Evolutionary conservation across 768 basidiomycete genomes (phyloP).

Genomic region (Lactifluus volemus): DNA sequence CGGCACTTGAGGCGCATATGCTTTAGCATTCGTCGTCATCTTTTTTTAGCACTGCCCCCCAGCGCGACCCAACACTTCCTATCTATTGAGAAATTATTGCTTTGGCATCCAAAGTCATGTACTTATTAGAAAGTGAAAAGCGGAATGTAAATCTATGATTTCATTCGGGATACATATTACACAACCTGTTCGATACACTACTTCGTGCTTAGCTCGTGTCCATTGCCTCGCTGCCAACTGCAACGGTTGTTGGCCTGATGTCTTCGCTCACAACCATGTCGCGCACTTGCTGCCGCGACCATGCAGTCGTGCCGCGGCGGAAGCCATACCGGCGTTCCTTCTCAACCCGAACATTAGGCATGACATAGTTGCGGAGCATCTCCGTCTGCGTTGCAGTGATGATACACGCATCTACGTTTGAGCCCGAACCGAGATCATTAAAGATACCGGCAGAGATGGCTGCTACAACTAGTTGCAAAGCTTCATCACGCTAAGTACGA

Average conservation of each 20-base stretch:
- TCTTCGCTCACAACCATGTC: slow-evolving; percentile 67
- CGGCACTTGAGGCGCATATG: neutral
- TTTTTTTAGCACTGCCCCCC: neutral
- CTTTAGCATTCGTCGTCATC: neutral
- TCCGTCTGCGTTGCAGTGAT: slow-evolving; percentile 83
- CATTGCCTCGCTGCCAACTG: slow-evolving; percentile 57
- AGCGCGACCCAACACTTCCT: neutral
- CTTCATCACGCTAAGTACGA: slow-evolving; percentile 59
- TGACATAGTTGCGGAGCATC: slow-evolving; percentile 90
- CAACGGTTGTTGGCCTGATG: slow-evolving; percentile 35
- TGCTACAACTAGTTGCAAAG: slow-evolving; percentile 71
- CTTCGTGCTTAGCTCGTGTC: slow-evolving; percentile 51
- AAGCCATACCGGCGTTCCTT: slow-evolving; percentile 67
- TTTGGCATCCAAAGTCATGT: neutral
- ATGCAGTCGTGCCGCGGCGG: slow-evolving; percentile 81
- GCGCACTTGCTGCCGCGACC: slow-evolving; percentile 73
- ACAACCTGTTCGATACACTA: neutral
- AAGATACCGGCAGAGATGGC: slow-evolving; percentile 96
- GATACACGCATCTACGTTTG: slow-evolving; percentile 96
- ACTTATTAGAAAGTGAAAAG: slow-evolving; percentile 2
- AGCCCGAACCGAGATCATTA: slow-evolving; percentile 98
- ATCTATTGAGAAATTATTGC: slow-evolving; percentile 8
- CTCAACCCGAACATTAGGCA: slow-evolving; percentile 76
- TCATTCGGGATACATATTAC: slow-evolving; percentile 4
- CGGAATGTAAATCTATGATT: slow-evolving; percentile 2